Evolutionary conservation across 2,329 filamentous ascomycete species (phyloP).

Genomic region (Lecanicillium sp.): DNA sequence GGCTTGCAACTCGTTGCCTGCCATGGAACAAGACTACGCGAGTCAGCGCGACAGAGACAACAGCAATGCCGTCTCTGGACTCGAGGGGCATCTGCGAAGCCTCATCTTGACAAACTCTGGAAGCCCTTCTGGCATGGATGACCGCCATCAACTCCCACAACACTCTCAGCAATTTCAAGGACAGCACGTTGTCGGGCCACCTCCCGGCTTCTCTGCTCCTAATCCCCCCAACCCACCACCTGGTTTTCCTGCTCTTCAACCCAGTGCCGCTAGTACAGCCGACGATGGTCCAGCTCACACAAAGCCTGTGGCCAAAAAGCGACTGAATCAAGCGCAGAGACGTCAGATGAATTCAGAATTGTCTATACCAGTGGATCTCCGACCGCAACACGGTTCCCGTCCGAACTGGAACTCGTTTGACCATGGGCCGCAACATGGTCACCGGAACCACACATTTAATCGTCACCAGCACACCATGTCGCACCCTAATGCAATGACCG

Average conservation of each 20-base stretch:
- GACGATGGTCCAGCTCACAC: background rate
- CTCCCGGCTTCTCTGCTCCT: background rate
- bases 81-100: constrained; percentile 51
- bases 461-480: constrained; percentile 4
- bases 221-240: background rate
- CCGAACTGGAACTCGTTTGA: constrained; percentile 20
- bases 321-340: constrained; percentile 55
- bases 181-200: constrained; percentile 2
- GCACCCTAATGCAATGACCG: constrained; percentile 2
- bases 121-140: constrained; percentile 10
- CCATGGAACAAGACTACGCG: background rate
- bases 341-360: constrained; percentile 55
- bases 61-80: constrained; percentile 13
- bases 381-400: constrained; percentile 19
- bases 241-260: background rate
- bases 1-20: no score
- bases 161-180: constrained; percentile 5
- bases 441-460: background rate
- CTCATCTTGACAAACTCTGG: constrained; percentile 50
- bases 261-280: no score
- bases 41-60: background rate
- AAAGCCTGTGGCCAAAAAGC: constrained; percentile 30
- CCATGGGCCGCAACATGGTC: constrained; percentile 14
- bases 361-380: constrained; percentile 46
- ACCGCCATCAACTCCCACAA: background rate